Evolutionary conservation across 2,329 filamentous ascomycete species (phyloP), one percentile per base, ranked within the genome.

Genomic region (Septoria petroselini): DNA sequence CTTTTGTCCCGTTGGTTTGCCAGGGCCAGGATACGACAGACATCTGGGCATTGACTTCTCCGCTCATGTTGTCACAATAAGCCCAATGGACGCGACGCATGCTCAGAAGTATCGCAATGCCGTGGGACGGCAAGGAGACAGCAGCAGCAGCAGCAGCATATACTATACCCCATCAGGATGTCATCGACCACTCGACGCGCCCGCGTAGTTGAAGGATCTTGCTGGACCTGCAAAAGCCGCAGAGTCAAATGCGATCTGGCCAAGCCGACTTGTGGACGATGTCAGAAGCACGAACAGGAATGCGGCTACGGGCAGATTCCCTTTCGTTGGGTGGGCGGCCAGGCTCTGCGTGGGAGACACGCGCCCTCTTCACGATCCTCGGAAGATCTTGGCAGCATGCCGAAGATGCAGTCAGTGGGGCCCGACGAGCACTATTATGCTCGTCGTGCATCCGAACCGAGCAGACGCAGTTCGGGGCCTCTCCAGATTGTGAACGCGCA

Each of bases 161-260:
- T n/a, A 42, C 11, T 15, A 29, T 18, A 8, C 8, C 14, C 12
- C 27, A 25, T 33, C 14, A 33, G 8, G 15, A 53, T 53, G 50
- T 38, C 50, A 21, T 40, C 39, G 7, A 40, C 44, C 9, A 35
- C 48, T 14, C 39, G 38, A 19, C 45, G 0, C 70, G 82, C 40
- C 7, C 50, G 50, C 21, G 43, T 53, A 15, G 41, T 48, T 30
- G 39, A 55, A 41, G 53, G 53, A 35, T 53, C 50, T 14, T 55
- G 53, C 42, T 55, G 50, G 50, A 38, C 37, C 14, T 56, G 54
- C 40, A 45, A 46, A 15, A 54, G 33, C 23, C 39, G 48, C 12
- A 15, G 54, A 23, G 48, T 57, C 8, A 54, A 54, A 34, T 54
- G 54, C 40, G 51, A 57, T 34, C 31, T 57, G 35, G 27, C 23